Conservation (phyloP, 2,329 filamentous ascomycete genomes). For the Teratosphaeria pseudoeucalypti region DNA sequence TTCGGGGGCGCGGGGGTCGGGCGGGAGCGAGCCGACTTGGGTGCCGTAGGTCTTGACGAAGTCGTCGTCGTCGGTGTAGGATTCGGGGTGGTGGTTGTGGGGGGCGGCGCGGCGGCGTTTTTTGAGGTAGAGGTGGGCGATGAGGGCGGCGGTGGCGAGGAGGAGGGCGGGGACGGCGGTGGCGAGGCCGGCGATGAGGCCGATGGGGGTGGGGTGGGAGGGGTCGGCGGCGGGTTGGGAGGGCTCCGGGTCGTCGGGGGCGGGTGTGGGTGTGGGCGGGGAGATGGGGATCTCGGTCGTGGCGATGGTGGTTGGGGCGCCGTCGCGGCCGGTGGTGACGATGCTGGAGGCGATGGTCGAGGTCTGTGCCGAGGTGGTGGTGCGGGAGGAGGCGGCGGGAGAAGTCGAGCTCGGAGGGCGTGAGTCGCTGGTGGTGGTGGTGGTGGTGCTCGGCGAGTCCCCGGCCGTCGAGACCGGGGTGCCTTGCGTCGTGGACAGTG, state of each 20-base stretch:
- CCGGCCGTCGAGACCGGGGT: not conserved
- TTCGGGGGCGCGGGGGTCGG: conserved; percentile 9
- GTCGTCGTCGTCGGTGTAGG: not conserved
- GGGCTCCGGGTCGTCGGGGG: not conserved
- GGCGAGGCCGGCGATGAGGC: conserved; percentile 9
- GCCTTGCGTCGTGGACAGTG: not conserved
- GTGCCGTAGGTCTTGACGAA: conserved; percentile 3
- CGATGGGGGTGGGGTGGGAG: not conserved
- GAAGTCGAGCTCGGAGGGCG: not conserved
- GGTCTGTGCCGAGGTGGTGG: not conserved
- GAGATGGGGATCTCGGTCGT: not conserved
- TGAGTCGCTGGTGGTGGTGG: not conserved
- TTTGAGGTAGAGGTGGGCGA: conserved; percentile 3
- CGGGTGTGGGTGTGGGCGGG: not conserved
- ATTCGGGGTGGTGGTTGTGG: not conserved
- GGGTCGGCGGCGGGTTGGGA: not conserved
- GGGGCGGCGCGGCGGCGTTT: conserved; percentile 1
- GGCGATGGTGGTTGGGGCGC: not conserved
- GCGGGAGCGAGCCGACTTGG: conserved; percentile 7
- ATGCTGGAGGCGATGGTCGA: not conserved
- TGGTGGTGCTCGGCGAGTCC: not conserved
- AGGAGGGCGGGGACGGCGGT: conserved; percentile 9
- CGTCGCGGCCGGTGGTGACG: conserved; percentile 1
- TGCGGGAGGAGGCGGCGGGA: not conserved
- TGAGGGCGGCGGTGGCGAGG: conserved; percentile 1